A percentile compares a stretch with the other conserved stretches of the same genome.
Conservation (phyloP, 805 yeast genomes). For the Wickerhamiella spandovensis region DNA sequence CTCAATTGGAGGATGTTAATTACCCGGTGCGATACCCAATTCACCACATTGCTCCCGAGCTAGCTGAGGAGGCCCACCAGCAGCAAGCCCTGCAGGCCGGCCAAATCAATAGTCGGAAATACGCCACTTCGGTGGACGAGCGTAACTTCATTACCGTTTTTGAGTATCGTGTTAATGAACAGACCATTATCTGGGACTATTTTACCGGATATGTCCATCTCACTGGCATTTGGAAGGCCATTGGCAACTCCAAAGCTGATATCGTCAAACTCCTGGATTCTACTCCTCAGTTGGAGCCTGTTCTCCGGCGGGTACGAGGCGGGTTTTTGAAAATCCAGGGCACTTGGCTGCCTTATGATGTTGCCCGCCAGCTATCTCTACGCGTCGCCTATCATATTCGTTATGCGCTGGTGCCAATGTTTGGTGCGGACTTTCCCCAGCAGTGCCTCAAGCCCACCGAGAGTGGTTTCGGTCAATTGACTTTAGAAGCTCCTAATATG, state of each 20-base stretch:
- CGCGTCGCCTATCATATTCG: conserved; percentile 70
- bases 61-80: conserved; percentile 11
- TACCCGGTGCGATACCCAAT: conserved; percentile 22
- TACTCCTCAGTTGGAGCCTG: conserved; percentile 48
- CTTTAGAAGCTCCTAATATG: conserved; percentile 19
- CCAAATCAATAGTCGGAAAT: conserved; percentile 24
- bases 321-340: conserved; percentile 90
- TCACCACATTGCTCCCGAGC: conserved; percentile 14
- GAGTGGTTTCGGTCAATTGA: conserved; percentile 51
- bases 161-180: conserved; percentile 55
- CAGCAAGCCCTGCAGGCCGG: conserved; percentile 10
- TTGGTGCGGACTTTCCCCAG: conserved; percentile 56
- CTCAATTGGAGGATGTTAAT: conserved; percentile 9
- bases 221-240: conserved; percentile 77
- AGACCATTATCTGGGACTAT: conserved; percentile 78
- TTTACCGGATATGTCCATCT: conserved; percentile 74
- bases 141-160: conserved; percentile 56
- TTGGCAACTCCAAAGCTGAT: conserved; percentile 60
- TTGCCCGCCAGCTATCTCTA: conserved; percentile 54
- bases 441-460: conserved; percentile 47
- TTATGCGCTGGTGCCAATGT: conserved; percentile 61
- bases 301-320: conserved; percentile 67
- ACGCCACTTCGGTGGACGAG: conserved; percentile 63
- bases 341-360: conserved; percentile 71
- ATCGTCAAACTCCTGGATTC: conserved; percentile 56